Evolutionary conservation across 352 stramenopile species (phyloP).

Genomic region (Globisporangium middletonii): DNA sequence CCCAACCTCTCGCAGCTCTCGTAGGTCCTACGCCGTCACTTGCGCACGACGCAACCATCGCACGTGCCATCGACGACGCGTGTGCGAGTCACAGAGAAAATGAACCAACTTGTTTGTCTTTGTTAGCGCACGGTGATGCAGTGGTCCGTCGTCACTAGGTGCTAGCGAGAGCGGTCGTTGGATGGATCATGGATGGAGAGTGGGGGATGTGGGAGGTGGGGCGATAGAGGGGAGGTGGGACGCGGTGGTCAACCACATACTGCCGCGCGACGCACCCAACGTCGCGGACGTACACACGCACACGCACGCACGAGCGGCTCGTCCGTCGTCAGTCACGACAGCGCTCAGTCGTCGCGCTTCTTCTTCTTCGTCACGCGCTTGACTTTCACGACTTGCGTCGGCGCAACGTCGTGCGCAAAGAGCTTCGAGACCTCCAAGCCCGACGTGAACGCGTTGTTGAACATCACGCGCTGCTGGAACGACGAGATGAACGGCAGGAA

Average conservation of each 20-base stretch:
- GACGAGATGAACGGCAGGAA: conserved; percentile 85
- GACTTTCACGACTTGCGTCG: conserved; percentile 77
- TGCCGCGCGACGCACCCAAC: no score
- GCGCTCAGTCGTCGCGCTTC: conserved; percentile 72
- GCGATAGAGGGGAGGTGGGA: neutral
- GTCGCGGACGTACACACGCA: conserved; percentile 2
- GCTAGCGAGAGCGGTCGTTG: no score
- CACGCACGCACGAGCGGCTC: neutral
- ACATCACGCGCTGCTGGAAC: conserved; percentile 89
- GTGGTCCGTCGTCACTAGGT: no score
- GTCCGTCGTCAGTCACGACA: neutral
- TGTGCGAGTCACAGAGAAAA: no score
- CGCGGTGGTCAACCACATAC: neutral
- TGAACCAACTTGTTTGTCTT: no score
- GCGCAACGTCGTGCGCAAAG: conserved; percentile 80
- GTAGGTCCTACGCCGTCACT: neutral
- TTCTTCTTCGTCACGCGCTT: conserved; percentile 88
- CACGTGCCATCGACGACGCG: no score
- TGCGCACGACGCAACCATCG: neutral
- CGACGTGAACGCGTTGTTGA: conserved; percentile 88
- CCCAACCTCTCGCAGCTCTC: conserved; percentile 42
- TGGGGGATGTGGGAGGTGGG: no score
- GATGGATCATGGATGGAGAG: no score
- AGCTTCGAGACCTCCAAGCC: conserved; percentile 86
- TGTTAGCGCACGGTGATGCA: no score